These are phyloP conservation scores for Diaporthe aspalathi DNA, from an alignment of 2,329 filamentous ascomycete species.

Conservation along the genomic window DNA sequence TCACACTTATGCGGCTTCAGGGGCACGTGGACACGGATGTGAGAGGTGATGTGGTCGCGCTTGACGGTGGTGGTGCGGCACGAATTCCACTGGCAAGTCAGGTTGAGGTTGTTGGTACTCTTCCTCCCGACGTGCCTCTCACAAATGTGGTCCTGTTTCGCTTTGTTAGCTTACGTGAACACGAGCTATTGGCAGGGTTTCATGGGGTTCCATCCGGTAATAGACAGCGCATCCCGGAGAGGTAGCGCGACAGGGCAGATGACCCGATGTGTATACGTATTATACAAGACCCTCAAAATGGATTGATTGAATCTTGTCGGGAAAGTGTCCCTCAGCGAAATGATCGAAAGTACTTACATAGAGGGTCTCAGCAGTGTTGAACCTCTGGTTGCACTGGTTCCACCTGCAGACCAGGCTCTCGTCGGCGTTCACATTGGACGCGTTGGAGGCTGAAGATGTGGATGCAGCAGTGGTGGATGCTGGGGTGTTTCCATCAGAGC, in stretches of 20 bases:
- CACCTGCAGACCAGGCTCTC: constrained; percentile 72
- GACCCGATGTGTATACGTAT: too few species aligned
- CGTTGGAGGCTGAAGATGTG: constrained; percentile 50
- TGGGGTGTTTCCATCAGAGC: constrained; percentile 65
- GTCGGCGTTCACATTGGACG: constrained; percentile 55
- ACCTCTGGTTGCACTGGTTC: constrained; percentile 69
- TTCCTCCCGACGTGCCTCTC: constrained; percentile 98
- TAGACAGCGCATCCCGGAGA: not conserved
- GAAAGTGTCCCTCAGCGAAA: too few species aligned
- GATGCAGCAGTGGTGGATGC: constrained; percentile 65
- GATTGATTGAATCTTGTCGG: not conserved
- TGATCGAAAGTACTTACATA: constrained; percentile 61
- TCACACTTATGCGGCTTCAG: constrained; percentile 99
- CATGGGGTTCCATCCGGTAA: not conserved
- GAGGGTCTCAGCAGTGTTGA: constrained; percentile 66
- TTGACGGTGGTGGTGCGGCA: constrained; percentile 98
- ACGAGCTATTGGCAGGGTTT: not conserved
- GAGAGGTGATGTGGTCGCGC: constrained; percentile 98
- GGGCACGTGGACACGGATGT: constrained; percentile 98
- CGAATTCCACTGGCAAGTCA: constrained; percentile 97
- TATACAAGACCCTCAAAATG: not conserved
- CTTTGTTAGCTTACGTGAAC: constrained; percentile 3
- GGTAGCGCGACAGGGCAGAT: not conserved
- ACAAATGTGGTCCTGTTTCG: constrained; percentile 89
- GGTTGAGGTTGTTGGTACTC: constrained; percentile 97